Conservation (phyloP, 371 early-diverging fungal species). For the Mucor irregularis region DNA sequence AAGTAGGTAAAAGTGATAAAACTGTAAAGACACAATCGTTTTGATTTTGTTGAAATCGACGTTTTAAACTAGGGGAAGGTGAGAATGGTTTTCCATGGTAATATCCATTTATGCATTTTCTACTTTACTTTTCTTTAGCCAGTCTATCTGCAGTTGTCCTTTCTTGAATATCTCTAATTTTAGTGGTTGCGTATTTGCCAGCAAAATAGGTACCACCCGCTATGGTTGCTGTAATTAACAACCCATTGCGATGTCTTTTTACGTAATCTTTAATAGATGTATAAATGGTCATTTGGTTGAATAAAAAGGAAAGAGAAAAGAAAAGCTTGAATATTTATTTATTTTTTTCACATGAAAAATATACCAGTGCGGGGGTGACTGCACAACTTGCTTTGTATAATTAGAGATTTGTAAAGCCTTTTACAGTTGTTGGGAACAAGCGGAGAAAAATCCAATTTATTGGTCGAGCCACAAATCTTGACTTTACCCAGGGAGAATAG, state of each 20-base stretch:
- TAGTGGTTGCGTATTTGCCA: slow-evolving; percentile 72
- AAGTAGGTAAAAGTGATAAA: slow-evolving; percentile 70
- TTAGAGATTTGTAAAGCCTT: too few relatives aligned
- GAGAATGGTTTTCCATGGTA: not conserved
- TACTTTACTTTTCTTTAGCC: slow-evolving; percentile 77
- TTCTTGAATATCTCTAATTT: slow-evolving; percentile 73
- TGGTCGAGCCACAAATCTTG: too few relatives aligned
- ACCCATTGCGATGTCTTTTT: slow-evolving; percentile 59
- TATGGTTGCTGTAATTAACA: slow-evolving; percentile 67
- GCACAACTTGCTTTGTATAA: too few relatives aligned
- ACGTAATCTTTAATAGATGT: slow-evolving; percentile 44
- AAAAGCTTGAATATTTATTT: too few relatives aligned
- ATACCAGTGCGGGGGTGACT: too few relatives aligned
- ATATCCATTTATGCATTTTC: not conserved
- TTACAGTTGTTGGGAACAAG: too few relatives aligned
- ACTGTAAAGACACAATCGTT: slow-evolving; percentile 88
- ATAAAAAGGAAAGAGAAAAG: too few relatives aligned
- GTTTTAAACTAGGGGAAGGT: slow-evolving; percentile 60
- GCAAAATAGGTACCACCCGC: slow-evolving; percentile 74
- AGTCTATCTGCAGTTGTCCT: slow-evolving; percentile 59
- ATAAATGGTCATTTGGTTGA: slow-evolving; percentile 10
- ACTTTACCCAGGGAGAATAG: too few relatives aligned
- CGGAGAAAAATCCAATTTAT: too few relatives aligned
- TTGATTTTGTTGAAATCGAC: slow-evolving; percentile 93
- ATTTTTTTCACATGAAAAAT: too few relatives aligned